Conservation (phyloP, 2,329 filamentous ascomycete genomes). For the Penicillium nordicum region DNA sequence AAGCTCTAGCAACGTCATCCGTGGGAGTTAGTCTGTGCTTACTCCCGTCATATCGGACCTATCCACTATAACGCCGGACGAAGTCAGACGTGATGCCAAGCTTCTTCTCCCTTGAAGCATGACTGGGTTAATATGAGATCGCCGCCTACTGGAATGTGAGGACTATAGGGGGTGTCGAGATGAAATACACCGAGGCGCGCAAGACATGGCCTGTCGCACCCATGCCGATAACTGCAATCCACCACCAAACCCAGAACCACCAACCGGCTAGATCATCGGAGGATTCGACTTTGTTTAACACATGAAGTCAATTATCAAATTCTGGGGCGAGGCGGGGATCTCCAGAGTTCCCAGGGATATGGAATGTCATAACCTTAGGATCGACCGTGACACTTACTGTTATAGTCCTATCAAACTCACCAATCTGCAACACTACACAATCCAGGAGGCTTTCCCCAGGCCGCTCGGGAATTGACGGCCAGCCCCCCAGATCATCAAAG, state of each 20-base stretch:
- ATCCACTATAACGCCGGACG: neutral
- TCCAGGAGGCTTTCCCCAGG: slow-evolving; percentile 8
- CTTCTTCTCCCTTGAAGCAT: neutral
- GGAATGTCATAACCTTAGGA: slow-evolving; percentile 17
- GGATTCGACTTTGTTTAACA: neutral
- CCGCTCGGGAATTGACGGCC: neutral
- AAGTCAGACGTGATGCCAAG: neutral
- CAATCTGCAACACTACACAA: slow-evolving; percentile 7
- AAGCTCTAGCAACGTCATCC: neutral
- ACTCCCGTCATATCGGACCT: slow-evolving; percentile 1
- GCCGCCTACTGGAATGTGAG: neutral
- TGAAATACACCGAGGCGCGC: neutral
- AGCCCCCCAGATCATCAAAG: neutral
- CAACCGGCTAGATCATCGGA: neutral
- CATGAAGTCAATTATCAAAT: neutral
- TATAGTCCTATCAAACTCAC: neutral
- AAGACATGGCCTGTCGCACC: neutral
- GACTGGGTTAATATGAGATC: neutral
- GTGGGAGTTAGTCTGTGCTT: neutral
- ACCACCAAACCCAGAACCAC: too few relatives aligned
- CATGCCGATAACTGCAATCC: neutral
- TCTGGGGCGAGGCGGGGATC: neutral
- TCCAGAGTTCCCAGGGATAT: slow-evolving; percentile 12
- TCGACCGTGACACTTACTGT: neutral
- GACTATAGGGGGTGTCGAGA: neutral